Conservation (phyloP, 2,329 filamentous ascomycete genomes). For the Aspergillus aculeatus region DNA sequence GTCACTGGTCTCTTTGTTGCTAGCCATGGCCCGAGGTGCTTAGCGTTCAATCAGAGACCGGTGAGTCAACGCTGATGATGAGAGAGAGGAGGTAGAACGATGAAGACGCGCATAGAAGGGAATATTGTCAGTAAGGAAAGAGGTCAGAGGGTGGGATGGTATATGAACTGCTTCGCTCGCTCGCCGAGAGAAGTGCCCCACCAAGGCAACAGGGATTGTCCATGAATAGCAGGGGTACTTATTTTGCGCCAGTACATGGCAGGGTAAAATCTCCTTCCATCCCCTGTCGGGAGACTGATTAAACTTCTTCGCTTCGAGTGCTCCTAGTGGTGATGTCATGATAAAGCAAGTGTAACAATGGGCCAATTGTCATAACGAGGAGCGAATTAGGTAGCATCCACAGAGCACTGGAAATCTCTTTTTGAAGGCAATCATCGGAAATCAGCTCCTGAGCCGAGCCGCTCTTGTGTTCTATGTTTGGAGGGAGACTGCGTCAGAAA, state of each 20-base stretch:
- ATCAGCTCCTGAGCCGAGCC: neutral
- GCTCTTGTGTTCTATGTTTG: neutral
- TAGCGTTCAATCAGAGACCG: neutral
- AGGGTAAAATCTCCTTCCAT: neutral
- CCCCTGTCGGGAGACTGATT: neutral
- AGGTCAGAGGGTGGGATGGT: neutral
- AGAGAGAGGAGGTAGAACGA: neutral
- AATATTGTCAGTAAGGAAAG: neutral
- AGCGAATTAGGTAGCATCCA: neutral
- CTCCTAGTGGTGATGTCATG: neutral
- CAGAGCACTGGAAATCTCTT: neutral
- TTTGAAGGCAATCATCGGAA: neutral
- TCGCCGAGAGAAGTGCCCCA: neutral
- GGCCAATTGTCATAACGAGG: neutral
- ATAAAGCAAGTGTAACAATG: neutral
- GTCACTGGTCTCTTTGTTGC: constrained; percentile 2
- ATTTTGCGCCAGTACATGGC: neutral
- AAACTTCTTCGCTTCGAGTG: neutral
- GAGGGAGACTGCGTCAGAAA: neutral
- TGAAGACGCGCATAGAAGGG: neutral
- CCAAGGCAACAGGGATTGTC: neutral
- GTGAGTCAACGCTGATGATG: neutral
- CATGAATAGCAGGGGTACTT: neutral
- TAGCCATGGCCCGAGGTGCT: constrained; percentile 12
- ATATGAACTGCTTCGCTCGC: neutral